Base-by-base conservation (phyloP, 257 asterid genomes). In the Solanum megistacrolobum region DNA sequence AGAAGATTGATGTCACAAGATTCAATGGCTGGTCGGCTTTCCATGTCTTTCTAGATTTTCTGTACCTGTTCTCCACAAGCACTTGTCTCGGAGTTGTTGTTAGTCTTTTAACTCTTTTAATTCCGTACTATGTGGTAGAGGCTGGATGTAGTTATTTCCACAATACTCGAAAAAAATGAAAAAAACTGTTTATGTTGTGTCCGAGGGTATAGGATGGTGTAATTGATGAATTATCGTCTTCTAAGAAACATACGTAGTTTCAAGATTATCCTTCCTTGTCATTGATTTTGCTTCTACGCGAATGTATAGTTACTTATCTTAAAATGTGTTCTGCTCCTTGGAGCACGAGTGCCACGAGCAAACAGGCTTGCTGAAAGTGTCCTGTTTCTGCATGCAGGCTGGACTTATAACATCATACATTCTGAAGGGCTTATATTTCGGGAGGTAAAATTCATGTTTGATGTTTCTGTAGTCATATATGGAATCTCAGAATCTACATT, bases 51-150 rank as follows among this genome's bases (percentile, higher is more conserved):
- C 83, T 90, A 60, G 97, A 95, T 91, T 97, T 96, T 89, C 87
- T 96, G 12, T 97, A 97, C 89, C 91, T 97, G 85, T 97, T 97
- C 94, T 94, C 96, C 87, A 93, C 98, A 65, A 97, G 99, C 95
- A 96, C 98, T 38, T 96, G 91, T 82, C 92, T 97, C 58, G 99
- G 99, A 88, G 92, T 97, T 87, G 5, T 36, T 71, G 83, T 71
- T 16, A 68, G 83, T 86, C n/a, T 46, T 46, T 72, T 14, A 9
- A 13, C 31, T 86, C 46, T 86, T 41, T 75, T 71, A 13, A 71
- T 27, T 38, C 52, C 23, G 34, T 32, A 71, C 48, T 20, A 65
- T 71, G 62, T 74, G 65, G 84, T 79, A 25, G 84, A 14, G n/a
- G 20, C 12, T 0, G 36, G 38, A 29, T 14, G 2, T 43, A 79